Base-by-base conservation (phyloP, 1,284 basidiomycete species). In the Rhodotorula sp. region DNA sequence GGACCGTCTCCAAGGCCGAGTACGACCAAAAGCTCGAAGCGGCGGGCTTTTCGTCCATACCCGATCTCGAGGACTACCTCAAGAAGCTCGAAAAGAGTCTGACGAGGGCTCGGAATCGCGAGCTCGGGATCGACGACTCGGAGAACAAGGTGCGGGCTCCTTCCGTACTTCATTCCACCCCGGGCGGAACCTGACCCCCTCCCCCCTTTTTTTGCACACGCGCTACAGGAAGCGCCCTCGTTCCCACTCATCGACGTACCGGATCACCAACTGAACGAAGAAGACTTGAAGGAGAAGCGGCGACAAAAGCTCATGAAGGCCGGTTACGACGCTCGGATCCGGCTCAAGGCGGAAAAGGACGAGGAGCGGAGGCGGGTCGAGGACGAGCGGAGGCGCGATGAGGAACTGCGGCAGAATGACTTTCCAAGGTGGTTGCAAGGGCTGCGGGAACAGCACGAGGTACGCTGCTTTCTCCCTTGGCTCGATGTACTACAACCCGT, bases 251-350 rank as follows among this genome's bases (percentile, higher is more conserved):
- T 95, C 22, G 93, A 97, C 77, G 85, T 91, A 2, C 93, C 94
- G 0, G 96, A 99, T 81, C 89, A 87, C 26, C 91, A 96, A 86
- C 85, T 99, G 29, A 93, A 93, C 76, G 95, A 98, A 79, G 95
- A 97, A 60, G 86, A 88, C 22, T 79, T 98, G 60, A 97, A 93
- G 80, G 96, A 99, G 81, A 99, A 99, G 83, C 89, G 89, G 77
- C 91, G 89, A 76, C 96, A 99, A 81, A 89, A 88, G 71, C 84
- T 99, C 49, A 84, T 96, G 83, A 99, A 97, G 82, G 93, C 95
- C 0, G 93, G 93, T 0, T 95, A 91, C 81, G 96, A 99, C 68
- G 94, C 95, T 0, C 88, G 96, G 18, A 86, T 89, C 61, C 88
- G 93, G 12, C 86, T 88, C 0, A 88, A 91, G 74, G 88, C 88